Conservation (phyloP, 2,329 filamentous ascomycete genomes). For the Microascus cirrosus region DNA sequence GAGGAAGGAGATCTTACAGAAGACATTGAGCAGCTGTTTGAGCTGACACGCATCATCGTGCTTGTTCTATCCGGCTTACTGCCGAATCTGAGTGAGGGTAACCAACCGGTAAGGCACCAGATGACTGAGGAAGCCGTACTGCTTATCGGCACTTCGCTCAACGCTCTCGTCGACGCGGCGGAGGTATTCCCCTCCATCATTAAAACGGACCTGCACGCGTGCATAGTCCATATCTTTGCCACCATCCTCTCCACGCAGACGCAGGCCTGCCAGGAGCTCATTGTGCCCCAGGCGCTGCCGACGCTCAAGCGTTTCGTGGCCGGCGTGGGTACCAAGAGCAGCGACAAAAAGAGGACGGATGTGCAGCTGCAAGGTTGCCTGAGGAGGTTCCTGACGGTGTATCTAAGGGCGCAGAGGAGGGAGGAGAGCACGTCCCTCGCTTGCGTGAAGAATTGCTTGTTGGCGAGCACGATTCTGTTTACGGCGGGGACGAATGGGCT, state of each 20-base stretch:
- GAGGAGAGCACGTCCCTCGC: conserved; percentile 65
- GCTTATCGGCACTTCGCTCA: conserved; percentile 68
- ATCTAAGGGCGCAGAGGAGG: conserved; percentile 63
- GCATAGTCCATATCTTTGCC: conserved; percentile 92
- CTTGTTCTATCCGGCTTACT: conserved; percentile 80
- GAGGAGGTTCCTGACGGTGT: conserved; percentile 70
- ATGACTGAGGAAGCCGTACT: conserved; percentile 80
- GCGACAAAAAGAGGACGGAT: conserved; percentile 34
- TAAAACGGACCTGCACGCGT: conserved; percentile 90
- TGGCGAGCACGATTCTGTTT: conserved; percentile 81
- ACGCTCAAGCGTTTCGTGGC: conserved; percentile 86
- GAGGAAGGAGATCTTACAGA: conserved; percentile 75
- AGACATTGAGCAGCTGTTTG: conserved; percentile 95
- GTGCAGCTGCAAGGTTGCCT: conserved; percentile 73
- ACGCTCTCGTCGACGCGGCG: conserved; percentile 85
- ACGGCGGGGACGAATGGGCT: conserved; percentile 66
- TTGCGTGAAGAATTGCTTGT: conserved; percentile 86
- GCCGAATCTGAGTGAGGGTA: conserved; percentile 65
- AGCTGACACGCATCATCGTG: conserved; percentile 91
- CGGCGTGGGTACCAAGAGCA: conserved; percentile 45
- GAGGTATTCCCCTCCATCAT: conserved; percentile 95
- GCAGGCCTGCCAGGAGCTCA: conserved; percentile 65
- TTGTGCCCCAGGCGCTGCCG: conserved; percentile 81
- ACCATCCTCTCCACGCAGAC: conserved; percentile 75
- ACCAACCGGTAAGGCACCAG: conserved; percentile 57